These are phyloP conservation scores for Salix udensis DNA, from an alignment of 345 rosid species.

Conservation along the genomic window DNA sequence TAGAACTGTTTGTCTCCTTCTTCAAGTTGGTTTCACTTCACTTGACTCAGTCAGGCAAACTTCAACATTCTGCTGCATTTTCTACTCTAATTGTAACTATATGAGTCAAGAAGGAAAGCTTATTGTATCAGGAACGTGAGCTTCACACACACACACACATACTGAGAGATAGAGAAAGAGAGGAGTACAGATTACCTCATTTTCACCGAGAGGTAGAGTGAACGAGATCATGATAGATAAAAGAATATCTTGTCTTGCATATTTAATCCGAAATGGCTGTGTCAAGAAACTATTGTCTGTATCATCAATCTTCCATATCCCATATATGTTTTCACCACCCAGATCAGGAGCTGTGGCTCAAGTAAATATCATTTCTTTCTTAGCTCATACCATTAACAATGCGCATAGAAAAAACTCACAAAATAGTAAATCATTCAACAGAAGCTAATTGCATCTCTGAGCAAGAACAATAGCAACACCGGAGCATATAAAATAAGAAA, in stretches of 20 bases:
- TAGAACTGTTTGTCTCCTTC: background rate
- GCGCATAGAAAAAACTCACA: background rate
- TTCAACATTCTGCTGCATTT: background rate
- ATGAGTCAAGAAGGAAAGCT: background rate
- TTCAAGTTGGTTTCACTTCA: background rate
- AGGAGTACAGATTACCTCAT: slow-evolving; percentile 43
- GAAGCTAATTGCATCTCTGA: background rate
- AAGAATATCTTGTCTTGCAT: slow-evolving; percentile 87
- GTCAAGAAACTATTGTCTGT: slow-evolving; percentile 78
- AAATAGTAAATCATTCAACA: background rate
- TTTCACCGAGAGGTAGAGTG: slow-evolving; percentile 47
- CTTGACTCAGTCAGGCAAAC: background rate
- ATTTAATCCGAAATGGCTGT: slow-evolving; percentile 81
- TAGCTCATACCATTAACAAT: background rate
- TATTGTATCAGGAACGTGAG: background rate
- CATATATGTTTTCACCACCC: slow-evolving; percentile 51
- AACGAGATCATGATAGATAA: slow-evolving; percentile 76
- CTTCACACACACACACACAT: too few species aligned
- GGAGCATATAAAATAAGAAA: background rate
- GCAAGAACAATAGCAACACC: background rate
- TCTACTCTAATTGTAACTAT: background rate
- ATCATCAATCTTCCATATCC: slow-evolving; percentile 84
- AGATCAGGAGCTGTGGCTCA: slow-evolving; percentile 56
- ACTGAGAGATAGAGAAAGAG: background rate
- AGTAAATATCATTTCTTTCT: slow-evolving; percentile 7